Evolutionary conservation across 192 early-diverging fungal species (phyloP), one percentile per base, ranked within the genome.

Genomic region (Coemansia sp.): DNA sequence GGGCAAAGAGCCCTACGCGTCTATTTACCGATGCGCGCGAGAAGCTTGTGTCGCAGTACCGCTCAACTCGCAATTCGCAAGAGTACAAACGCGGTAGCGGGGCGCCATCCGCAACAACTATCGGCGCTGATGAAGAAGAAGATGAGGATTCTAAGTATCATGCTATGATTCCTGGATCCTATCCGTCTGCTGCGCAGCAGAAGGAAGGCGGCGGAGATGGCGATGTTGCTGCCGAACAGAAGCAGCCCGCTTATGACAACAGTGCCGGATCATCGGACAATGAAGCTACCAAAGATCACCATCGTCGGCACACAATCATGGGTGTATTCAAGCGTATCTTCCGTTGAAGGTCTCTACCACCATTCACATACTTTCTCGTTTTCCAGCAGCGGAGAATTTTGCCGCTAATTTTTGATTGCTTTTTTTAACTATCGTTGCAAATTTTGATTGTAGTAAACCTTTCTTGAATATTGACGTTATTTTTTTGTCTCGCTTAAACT

Each of bases 311-410:
- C 67, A 73, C 70, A 3, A 73, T 79, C 32, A 55, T 79, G 67
- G 76, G 76, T 56, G 76, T 79, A 8, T 67, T 79, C 48, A 79
- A 79, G 64, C 70, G 76, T 56, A 79, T 79, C 21, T 79, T 79
- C 76, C 76, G 76, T 53, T 79, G 26, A 64, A 27, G 23, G 8
- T 25, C 10, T 49, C 7, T 3, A 5, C 25, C 34, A 19, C 27
- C 1, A 22, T 52, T 52, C 7, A 18, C 18, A 24, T 51, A 5
- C 32, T 44, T 44, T 2, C 10, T n/a, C 41, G 19, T 34, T 34
- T 58, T 58, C 41, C 25, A 54, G 52, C 52, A 16, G 48, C 18
- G 7, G 48, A 49, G 28, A 2, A 30, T n/a, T 22, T 5, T 53
- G 51, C 12, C 18, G 54, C 54, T 55, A 55, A 30, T 55, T 55